Evolutionary conservation across 768 basidiomycete genomes (phyloP).

Genomic region (Holtermanniella nyarrowii): DNA sequence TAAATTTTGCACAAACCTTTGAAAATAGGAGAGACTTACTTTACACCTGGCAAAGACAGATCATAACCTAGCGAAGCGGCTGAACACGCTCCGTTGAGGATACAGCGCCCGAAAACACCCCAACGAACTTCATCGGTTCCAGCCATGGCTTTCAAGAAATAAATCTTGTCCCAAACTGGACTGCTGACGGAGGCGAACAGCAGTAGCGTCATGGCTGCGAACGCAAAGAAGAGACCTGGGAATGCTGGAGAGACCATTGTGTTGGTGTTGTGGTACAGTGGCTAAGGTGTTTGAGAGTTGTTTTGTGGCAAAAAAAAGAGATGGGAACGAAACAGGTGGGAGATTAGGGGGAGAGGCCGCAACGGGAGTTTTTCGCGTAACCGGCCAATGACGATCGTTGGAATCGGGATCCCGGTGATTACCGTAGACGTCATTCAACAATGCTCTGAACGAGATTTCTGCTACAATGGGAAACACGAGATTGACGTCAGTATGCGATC

Average conservation of each 20-base stretch:
- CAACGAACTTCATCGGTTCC: conserved; percentile 47
- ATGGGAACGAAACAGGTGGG: no score
- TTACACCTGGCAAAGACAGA: conserved; percentile 36
- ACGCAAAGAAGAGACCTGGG: conserved; percentile 62
- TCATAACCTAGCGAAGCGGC: conserved; percentile 52
- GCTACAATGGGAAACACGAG: no score
- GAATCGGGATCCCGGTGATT: no score
- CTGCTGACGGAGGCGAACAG: conserved; percentile 53
- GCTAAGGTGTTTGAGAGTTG: no score
- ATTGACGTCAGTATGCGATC: no score
- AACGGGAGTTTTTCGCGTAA: no score
- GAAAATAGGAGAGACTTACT: conserved; percentile 21
- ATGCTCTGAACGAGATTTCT: no score
- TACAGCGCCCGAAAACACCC: conserved; percentile 62
- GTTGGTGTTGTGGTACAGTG: no score
- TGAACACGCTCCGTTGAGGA: conserved; percentile 23
- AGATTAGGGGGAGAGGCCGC: no score
- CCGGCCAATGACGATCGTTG: no score
- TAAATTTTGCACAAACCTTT: not conserved
- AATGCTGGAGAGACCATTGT: conserved; percentile 49
- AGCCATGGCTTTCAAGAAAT: conserved; percentile 53
- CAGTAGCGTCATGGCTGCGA: conserved; percentile 56
- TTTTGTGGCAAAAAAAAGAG: no score
- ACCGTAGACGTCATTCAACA: no score
- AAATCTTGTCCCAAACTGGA: conserved; percentile 63